Percentiles rank a stretch among this genome's conserved stretches.
Conservation (phyloP, 305 asterid genomes). For the Fraxinus greggii region DNA sequence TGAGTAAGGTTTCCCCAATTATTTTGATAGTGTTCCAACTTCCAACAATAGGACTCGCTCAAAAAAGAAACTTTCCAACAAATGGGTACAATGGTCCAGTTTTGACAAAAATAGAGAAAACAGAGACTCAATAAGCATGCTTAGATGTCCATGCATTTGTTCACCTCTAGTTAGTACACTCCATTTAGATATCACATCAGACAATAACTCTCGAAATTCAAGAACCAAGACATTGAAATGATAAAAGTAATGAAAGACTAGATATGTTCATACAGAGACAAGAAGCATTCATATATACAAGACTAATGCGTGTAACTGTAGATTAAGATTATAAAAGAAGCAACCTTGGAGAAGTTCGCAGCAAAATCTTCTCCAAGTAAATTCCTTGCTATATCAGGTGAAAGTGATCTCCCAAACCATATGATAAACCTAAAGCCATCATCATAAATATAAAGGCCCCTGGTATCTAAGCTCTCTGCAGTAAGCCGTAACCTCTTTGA, state of each 20-base stretch:
- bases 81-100: background rate
- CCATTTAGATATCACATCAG: background rate
- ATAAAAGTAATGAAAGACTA: background rate
- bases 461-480: slow-evolving; percentile 84
- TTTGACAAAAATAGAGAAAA: background rate
- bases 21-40: background rate
- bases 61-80: background rate
- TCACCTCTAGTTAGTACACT: background rate
- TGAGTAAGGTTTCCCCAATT: background rate
- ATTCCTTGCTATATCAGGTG: slow-evolving; percentile 71
- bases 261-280: background rate
- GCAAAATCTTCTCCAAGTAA: slow-evolving; percentile 73
- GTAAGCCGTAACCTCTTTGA: slow-evolving; percentile 70
- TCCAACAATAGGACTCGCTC: background rate
- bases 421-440: slow-evolving; percentile 87
- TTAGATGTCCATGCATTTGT: background rate
- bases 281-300: slow-evolving; percentile 6
- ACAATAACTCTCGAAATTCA: background rate
- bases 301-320: background rate
- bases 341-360: slow-evolving; percentile 78
- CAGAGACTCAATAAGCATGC: background rate
- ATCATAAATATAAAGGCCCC: slow-evolving; percentile 78
- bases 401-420: slow-evolving; percentile 83
- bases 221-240: background rate
- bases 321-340: slow-evolving; percentile 13